A percentile compares a stretch with the other conserved stretches of the same genome.
Conservation (phyloP, 805 yeast species). For the Starmerella cellae region DNA sequence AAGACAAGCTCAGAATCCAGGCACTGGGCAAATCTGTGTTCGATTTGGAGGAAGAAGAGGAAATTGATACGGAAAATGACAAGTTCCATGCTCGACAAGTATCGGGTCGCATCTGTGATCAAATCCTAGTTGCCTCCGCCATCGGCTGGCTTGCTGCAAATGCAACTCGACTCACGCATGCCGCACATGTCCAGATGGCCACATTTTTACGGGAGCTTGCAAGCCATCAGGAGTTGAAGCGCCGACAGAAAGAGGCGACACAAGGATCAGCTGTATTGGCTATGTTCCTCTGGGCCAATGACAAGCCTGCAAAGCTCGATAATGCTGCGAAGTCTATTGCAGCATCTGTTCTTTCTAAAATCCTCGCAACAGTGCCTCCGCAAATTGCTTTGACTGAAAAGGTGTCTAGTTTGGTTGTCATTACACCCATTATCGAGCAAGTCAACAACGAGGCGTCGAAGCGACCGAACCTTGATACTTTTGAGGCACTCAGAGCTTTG, state of each 20-base stretch:
- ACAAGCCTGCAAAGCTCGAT: conserved; percentile 17
- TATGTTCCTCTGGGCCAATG: conserved; percentile 22
- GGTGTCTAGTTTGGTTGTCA: conserved; percentile 24
- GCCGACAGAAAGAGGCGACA: conserved; percentile 23
- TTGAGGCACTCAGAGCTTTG: conserved; percentile 48
- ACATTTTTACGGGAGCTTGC: conserved; percentile 25
- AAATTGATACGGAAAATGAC: conserved; percentile 3
- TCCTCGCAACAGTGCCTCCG: conserved; percentile 29
- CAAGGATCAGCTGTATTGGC: conserved; percentile 29
- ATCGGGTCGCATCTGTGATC: conserved; percentile 11
- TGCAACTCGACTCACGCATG: conserved; percentile 18
- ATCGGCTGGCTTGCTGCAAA: conserved; percentile 19
- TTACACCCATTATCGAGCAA: conserved; percentile 25
- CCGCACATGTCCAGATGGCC: conserved; percentile 22
- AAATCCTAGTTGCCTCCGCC: conserved; percentile 15
- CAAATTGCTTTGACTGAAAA: conserved; percentile 26
- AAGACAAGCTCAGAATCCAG: conserved; percentile 6
- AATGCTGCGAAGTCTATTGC: conserved; percentile 13
- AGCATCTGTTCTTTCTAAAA: conserved; percentile 25
- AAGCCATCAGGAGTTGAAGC: conserved; percentile 19
- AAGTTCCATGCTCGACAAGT: conserved; percentile 2
- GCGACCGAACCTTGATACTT: conserved; percentile 29
- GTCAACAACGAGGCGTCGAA: conserved; percentile 20
- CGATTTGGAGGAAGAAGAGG: conserved; percentile 2
- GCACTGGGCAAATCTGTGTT: conserved; percentile 11